These are phyloP conservation scores for Rhodotorula sp. DNA, from an alignment of 1,284 basidiomycete genomes.

Conservation along the genomic window DNA sequence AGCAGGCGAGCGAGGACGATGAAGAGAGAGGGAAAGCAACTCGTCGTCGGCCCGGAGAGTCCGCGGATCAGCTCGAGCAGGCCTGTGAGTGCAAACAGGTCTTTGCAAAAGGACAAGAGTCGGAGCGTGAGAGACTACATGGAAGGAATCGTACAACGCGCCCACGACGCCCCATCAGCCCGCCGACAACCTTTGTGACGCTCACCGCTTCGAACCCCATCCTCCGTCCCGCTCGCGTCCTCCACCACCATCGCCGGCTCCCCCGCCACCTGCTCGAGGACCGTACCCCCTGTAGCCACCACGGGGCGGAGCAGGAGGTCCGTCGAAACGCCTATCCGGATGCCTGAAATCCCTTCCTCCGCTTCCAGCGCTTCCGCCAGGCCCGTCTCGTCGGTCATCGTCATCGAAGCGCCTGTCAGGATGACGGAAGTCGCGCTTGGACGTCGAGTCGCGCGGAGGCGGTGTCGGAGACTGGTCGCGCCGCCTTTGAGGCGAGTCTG, in stretches of 20 bases:
- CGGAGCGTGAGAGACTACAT: no score
- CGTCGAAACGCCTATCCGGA: conserved; percentile 3
- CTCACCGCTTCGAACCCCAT: conserved; percentile 22
- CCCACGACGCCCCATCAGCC: no score
- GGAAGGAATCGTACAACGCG: no score
- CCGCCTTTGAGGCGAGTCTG: no score
- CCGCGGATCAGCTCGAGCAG: no score
- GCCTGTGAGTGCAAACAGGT: no score
- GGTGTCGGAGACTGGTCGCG: conserved; percentile 3
- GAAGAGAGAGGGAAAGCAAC: no score
- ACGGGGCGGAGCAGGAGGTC: not conserved
- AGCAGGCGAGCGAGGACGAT: no score
- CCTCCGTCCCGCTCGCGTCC: conserved; percentile 21
- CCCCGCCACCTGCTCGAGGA: conserved; percentile 1
- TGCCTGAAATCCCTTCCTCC: conserved; percentile 1
- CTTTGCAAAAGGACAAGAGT: no score
- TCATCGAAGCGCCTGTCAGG: conserved; percentile 21
- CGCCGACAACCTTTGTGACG: no score
- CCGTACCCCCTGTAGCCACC: conserved; percentile 14
- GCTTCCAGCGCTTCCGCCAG: not conserved
- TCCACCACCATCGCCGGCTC: no score
- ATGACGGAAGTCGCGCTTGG: conserved; percentile 9
- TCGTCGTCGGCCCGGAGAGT: no score
- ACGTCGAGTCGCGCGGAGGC: not conserved
- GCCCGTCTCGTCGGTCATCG: not conserved